Conservation (phyloP, 1,284 basidiomycete genomes). For the Golubevia pallescens region DNA sequence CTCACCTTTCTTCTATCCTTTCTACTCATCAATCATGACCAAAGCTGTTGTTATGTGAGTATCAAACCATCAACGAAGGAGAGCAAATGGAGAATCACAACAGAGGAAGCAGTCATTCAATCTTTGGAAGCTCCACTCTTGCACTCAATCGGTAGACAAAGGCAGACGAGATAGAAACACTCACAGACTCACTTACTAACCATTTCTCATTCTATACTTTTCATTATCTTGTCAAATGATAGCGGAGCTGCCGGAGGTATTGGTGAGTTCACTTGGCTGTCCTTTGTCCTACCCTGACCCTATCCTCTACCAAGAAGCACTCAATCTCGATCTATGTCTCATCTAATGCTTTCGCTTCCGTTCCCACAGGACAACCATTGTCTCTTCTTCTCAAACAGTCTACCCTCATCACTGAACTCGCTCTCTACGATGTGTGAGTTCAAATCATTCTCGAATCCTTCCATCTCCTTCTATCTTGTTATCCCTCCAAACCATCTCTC, state of each 20-base stretch:
- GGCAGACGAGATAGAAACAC: background rate
- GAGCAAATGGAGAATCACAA: background rate
- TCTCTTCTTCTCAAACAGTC: slow-evolving; percentile 62
- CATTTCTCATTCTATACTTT: background rate
- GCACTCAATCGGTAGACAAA: background rate
- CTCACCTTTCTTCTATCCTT: background rate
- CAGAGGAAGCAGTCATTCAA: background rate
- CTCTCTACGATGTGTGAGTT: slow-evolving; percentile 62
- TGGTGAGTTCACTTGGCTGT: background rate
- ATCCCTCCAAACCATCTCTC: too few species aligned
- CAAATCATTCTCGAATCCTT: background rate
- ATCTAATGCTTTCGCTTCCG: background rate
- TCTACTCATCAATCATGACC: slow-evolving; percentile 28
- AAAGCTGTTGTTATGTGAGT: slow-evolving; percentile 56
- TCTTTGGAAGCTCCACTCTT: background rate
- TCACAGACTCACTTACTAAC: background rate
- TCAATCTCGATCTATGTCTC: background rate
- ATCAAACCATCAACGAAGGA: background rate
- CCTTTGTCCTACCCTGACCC: background rate
- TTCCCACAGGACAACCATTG: slow-evolving; percentile 47
- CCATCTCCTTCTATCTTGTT: too few species aligned
- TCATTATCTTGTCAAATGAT: background rate
- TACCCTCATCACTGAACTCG: slow-evolving; percentile 57
- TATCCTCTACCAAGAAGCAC: background rate
- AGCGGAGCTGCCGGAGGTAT: background rate